Percentiles rank a stretch among this genome's conserved stretches.
Evolutionary conservation across 306 rosid species (phyloP).

Genomic region (Acacia confusa): DNA sequence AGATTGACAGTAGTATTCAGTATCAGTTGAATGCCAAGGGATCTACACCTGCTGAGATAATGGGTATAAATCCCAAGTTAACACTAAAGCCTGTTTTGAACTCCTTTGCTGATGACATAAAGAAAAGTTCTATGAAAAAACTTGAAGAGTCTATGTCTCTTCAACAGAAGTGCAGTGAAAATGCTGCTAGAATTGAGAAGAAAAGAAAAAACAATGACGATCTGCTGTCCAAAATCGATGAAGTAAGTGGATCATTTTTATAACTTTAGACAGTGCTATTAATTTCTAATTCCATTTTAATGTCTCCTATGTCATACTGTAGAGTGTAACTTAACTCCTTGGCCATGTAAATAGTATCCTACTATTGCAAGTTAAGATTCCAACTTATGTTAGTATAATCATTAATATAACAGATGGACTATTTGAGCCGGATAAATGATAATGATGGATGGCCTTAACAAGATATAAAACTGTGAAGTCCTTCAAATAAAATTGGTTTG

Average conservation of each 20-base stretch:
- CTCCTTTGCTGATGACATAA: slow-evolving; percentile 54
- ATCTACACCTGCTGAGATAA: slow-evolving; percentile 68
- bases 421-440: slow-evolving; percentile 15
- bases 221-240: slow-evolving; percentile 50
- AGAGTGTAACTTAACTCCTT: background rate
- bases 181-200: slow-evolving; percentile 58
- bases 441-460: background rate
- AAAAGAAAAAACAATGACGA: slow-evolving; percentile 49
- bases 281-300: background rate
- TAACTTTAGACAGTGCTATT: slow-evolving; percentile 3
- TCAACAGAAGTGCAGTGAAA: slow-evolving; percentile 60
- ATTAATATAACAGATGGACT: background rate
- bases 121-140: slow-evolving; percentile 63
- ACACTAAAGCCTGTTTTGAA: slow-evolving; percentile 62
- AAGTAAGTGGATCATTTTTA: slow-evolving; percentile 53
- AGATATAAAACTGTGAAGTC: background rate
- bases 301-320: background rate
- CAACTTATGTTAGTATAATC: background rate
- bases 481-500: background rate
- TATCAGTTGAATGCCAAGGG: slow-evolving; percentile 73
- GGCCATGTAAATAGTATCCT: background rate
- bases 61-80: slow-evolving; percentile 76
- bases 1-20: slow-evolving; percentile 63
- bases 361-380: background rate
- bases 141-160: slow-evolving; percentile 61